Evolutionary conservation across 1,284 basidiomycete species (phyloP).

Genomic region (Uromyces viciae-fabae): DNA sequence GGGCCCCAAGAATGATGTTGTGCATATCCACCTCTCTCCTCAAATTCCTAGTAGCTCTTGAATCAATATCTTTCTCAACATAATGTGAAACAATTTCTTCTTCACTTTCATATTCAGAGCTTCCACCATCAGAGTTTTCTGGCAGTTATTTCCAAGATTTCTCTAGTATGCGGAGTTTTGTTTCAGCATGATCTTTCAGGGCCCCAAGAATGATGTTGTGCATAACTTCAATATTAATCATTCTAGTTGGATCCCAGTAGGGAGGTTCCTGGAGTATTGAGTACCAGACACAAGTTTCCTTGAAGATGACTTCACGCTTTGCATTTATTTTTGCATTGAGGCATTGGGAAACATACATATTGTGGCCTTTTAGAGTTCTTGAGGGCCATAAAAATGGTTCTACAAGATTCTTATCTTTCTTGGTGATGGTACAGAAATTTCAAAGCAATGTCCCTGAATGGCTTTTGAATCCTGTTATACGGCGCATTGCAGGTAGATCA

Average conservation of each 20-base stretch:
- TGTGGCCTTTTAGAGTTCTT: neutral
- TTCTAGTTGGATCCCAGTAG: constrained; percentile 22
- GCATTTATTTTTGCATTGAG: neutral
- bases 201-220: constrained; percentile 14
- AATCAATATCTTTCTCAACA: neutral
- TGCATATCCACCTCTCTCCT: neutral
- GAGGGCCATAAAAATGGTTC: neutral
- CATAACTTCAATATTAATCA: constrained; percentile 25
- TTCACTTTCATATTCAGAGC: neutral
- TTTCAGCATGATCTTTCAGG: neutral
- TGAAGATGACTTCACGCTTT: neutral
- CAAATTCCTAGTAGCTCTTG: neutral
- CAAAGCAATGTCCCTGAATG: constrained; percentile 20
- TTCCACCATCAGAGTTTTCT: neutral
- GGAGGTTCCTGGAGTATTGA: constrained; percentile 5
- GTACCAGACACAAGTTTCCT: neutral
- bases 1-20: neutral
- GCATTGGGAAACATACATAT: neutral
- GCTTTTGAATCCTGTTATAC: neutral
- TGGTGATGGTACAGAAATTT: constrained; percentile 20
- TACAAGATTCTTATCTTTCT: neutral
- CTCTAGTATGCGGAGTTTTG: neutral
- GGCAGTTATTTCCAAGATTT: neutral
- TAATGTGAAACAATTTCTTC: neutral
- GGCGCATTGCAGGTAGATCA: constrained; percentile 10